Evolutionary conservation across 2,329 filamentous ascomycete genomes (phyloP).

Genomic region (Alternaria solani): DNA sequence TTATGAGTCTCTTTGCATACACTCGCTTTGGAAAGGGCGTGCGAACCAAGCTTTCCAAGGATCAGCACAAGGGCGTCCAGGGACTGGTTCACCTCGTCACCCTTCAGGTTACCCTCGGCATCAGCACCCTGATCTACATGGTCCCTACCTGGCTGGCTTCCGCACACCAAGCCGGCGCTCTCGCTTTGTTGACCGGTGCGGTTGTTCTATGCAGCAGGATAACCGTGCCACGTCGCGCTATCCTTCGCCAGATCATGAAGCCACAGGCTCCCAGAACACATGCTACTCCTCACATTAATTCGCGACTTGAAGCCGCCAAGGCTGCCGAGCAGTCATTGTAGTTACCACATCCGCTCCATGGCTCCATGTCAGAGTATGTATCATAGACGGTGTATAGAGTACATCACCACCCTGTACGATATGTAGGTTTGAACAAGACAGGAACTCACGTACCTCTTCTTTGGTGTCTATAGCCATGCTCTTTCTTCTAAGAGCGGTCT

Average conservation of each 20-base stretch:
- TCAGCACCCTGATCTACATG: slow-evolving; percentile 90
- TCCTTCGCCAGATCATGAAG: slow-evolving; percentile 42
- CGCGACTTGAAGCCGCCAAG: slow-evolving; percentile 32
- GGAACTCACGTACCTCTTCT: background rate
- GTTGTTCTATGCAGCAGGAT: slow-evolving; percentile 74
- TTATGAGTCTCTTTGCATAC: slow-evolving; percentile 83
- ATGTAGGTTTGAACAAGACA: slow-evolving; percentile 8
- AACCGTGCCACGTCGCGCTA: slow-evolving; percentile 43
- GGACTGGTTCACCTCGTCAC: slow-evolving; percentile 85
- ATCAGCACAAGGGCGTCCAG: slow-evolving; percentile 75
- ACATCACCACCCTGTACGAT: slow-evolving; percentile 10
- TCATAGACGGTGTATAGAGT: slow-evolving; percentile 5
- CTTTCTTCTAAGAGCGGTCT: too few species aligned
- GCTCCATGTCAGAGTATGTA: background rate
- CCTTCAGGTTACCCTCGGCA: slow-evolving; percentile 85
- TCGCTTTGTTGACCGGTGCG: slow-evolving; percentile 83
- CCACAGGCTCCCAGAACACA: slow-evolving; percentile 24
- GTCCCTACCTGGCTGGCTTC: slow-evolving; percentile 89
- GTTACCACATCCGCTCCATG: background rate
- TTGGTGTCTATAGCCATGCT: background rate
- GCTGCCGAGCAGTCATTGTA: slow-evolving; percentile 26
- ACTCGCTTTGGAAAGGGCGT: slow-evolving; percentile 72
- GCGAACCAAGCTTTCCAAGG: slow-evolving; percentile 63
- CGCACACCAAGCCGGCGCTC: slow-evolving; percentile 87
- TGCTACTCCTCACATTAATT: slow-evolving; percentile 29